These are phyloP conservation scores for Solanum chacoense DNA, from an alignment of 305 asterid genomes.

Conservation along the genomic window DNA sequence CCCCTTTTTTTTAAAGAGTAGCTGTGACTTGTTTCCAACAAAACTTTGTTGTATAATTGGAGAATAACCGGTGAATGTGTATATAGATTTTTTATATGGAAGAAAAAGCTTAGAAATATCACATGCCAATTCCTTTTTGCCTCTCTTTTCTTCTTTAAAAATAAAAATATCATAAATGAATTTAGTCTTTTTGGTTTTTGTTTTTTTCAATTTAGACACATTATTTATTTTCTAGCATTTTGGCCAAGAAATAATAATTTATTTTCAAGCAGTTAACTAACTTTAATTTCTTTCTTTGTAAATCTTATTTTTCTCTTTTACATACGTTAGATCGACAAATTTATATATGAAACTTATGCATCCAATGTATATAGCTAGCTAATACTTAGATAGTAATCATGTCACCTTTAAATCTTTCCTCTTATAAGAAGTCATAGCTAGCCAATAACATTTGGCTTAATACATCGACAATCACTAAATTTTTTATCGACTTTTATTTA, in stretches of 20 bases:
- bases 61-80: background rate
- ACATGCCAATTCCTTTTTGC: background rate
- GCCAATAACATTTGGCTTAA: too few relatives aligned
- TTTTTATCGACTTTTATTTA: too few relatives aligned
- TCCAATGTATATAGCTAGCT: background rate
- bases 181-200: background rate
- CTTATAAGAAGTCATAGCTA: background rate
- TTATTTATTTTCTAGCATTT: background rate
- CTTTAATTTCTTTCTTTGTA: background rate
- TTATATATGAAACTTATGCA: background rate
- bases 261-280: background rate
- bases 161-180: background rate
- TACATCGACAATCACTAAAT: too few relatives aligned
- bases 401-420: background rate
- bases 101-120: background rate
- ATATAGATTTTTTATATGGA: background rate
- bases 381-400: background rate
- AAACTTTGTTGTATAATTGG: background rate
- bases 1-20: background rate
- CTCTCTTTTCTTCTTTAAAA: background rate
- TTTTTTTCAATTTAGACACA: background rate
- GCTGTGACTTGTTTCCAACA: background rate
- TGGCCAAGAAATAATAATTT: background rate
- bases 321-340: background rate
- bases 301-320: too few relatives aligned